Percentiles rank a stretch among this genome's conserved stretches.
Evolutionary conservation across 148 eudicot genomes (phyloP).

Genomic region (Rhododendron molle): DNA sequence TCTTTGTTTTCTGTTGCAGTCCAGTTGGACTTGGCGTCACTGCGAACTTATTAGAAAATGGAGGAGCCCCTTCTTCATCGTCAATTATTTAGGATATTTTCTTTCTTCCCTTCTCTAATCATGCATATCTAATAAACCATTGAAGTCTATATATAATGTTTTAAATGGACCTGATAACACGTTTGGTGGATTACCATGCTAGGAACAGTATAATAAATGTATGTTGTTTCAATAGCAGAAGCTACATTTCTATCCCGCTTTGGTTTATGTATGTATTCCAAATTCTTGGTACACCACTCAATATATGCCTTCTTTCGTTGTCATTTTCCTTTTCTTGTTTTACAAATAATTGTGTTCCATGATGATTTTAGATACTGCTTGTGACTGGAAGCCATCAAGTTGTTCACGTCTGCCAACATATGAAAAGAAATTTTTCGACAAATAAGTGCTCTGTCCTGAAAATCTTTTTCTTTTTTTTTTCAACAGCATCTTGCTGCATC

Average conservation of each 20-base stretch:
- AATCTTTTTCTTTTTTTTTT: neutral
- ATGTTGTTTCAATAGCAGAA: neutral
- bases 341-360: neutral
- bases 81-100: neutral
- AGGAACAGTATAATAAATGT: neutral
- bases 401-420: neutral
- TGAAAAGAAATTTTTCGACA: neutral
- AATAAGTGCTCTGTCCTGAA: neutral
- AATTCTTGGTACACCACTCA: neutral
- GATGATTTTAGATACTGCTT: neutral
- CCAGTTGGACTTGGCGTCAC: neutral
- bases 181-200: neutral
- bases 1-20: neutral
- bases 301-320: neutral
- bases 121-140: neutral
- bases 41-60: neutral
- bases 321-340: neutral
- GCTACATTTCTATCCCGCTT: neutral
- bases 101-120: neutral
- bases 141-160: neutral
- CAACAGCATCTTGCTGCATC: slow-evolving; percentile 91
- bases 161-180: neutral
- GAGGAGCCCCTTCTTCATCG: neutral
- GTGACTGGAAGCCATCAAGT: neutral
- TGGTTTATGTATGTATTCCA: neutral